These are phyloP conservation scores for Cyberlindnera galapagoensis DNA, from an alignment of 805 yeast species.

Conservation along the genomic window DNA sequence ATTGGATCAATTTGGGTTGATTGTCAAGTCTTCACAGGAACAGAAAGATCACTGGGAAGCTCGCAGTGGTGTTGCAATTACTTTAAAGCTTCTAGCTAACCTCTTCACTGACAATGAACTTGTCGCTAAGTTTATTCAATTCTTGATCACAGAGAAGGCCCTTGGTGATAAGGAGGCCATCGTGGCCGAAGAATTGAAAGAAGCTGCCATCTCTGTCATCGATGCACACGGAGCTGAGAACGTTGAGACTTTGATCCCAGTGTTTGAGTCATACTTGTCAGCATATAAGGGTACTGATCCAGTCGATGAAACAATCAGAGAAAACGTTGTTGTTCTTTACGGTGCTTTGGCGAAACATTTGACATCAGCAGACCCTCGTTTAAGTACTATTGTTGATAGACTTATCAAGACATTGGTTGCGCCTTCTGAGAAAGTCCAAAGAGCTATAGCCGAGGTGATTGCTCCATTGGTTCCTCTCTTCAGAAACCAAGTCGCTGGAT, in stretches of 20 bases:
- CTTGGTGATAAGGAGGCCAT: slow-evolving; percentile 67
- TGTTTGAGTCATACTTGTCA: slow-evolving; percentile 65
- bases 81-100: slow-evolving; percentile 50
- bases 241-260: slow-evolving; percentile 71
- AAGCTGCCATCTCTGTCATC: slow-evolving; percentile 78
- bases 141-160: slow-evolving; percentile 56
- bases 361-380: slow-evolving; percentile 55
- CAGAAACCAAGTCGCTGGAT: slow-evolving; percentile 40
- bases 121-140: slow-evolving; percentile 51
- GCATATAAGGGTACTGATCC: slow-evolving; percentile 41
- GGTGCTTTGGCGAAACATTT: slow-evolving; percentile 90
- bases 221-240: slow-evolving; percentile 54
- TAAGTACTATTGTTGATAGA: slow-evolving; percentile 58
- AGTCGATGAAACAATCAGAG: slow-evolving; percentile 58
- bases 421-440: slow-evolving; percentile 87
- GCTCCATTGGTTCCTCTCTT: slow-evolving; percentile 72
- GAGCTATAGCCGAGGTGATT: slow-evolving; percentile 78
- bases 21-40: slow-evolving; percentile 51
- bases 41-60: slow-evolving; percentile 79
- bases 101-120: slow-evolving; percentile 30
- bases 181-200: slow-evolving; percentile 79
- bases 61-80: slow-evolving; percentile 73
- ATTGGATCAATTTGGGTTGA: slow-evolving; percentile 75
- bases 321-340: slow-evolving; percentile 77
- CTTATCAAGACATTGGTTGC: slow-evolving; percentile 71